These are phyloP conservation scores for Beauveria bassiana DNA, from an alignment of 2,329 filamentous ascomycete species.

Conservation along the genomic window DNA sequence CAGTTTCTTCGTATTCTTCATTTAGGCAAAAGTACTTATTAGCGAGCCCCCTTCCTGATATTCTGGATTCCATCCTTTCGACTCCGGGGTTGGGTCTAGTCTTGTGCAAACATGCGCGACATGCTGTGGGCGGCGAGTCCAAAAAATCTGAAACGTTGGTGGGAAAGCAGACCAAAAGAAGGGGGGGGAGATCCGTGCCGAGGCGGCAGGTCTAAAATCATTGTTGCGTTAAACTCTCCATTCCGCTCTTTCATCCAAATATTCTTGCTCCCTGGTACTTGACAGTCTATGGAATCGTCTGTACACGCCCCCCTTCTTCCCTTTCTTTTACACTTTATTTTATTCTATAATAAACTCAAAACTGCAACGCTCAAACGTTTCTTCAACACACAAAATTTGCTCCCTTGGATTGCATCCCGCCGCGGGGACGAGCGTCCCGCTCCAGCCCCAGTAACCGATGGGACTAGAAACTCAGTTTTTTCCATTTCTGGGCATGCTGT, in stretches of 20 bases:
- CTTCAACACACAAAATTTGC: not conserved
- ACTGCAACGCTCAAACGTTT: not conserved
- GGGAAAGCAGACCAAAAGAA: not conserved
- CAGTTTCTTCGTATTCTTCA: no score
- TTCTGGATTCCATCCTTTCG: no score
- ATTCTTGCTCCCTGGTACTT: not conserved
- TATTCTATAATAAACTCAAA: not conserved
- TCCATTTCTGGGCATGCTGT: not conserved
- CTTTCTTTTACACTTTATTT: not conserved
- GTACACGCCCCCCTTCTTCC: not conserved
- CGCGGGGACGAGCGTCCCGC: slow-evolving; percentile 4
- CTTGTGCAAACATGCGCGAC: not conserved
- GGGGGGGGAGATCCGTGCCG: slow-evolving; percentile 6
- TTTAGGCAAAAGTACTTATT: no score
- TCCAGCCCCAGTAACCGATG: slow-evolving; percentile 3
- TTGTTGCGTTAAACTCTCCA: not conserved
- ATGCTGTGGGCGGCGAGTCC: not conserved
- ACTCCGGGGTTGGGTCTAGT: not conserved
- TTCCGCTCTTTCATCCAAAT: not conserved
- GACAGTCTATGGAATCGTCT: no score
- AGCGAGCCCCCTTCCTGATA: no score
- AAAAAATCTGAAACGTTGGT: slow-evolving; percentile 9
- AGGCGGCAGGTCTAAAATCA: not conserved
- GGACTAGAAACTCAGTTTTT: slow-evolving; percentile 1
- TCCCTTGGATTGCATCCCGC: not conserved